Base-by-base conservation (phyloP, 1,139 yeast species). In the Geotrichum australiense region DNA sequence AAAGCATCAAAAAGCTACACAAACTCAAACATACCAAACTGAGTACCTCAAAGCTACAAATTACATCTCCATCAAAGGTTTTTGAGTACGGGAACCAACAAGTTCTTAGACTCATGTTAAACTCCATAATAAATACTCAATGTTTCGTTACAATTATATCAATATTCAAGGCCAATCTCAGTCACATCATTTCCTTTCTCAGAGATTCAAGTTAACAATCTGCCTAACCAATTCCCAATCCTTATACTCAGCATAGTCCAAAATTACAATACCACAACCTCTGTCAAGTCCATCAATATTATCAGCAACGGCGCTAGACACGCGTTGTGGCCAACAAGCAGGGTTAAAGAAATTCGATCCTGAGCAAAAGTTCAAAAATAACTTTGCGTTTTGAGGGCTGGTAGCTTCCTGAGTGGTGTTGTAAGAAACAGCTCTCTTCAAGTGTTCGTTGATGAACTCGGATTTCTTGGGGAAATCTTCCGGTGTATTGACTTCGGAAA, bases 341-440 rank as follows among this genome's bases (percentile, higher is more conserved):
- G 71, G 76, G 61, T 80, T 77, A 59, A 78, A 79, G 60, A 81
- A 79, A 61, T 80, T 80, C 35, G 89, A 72, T 21, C 83, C 93
- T 2, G 87, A 74, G 47, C 86, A 77, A 59, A 80, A 83, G 64
- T 82, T 83, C 51, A 83, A 62, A 54, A 76, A 81, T 51, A 82
- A 64, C 62, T 80, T 80, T 14, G 55, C 48, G 11, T 46, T 41
- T 42, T 74, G 69, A 51, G 74, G 73, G 15, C 31, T 26, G 28
- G 60, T 25, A 4, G 47, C 45, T 14, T 47, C 42, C 43, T 63
- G 56, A 27, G 71, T 63, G n/a, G 57, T 41, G 56, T 74, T 73
- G 63, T 75, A 74, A 24, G 71, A 67, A 30, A 57, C 61, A 2
- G 93, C 83, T 46, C 69, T 69, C 39, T 70, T 60, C 39, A 80